These are phyloP conservation scores for Mycena indigotica DNA, from an alignment of 768 basidiomycete species.

Conservation along the genomic window DNA sequence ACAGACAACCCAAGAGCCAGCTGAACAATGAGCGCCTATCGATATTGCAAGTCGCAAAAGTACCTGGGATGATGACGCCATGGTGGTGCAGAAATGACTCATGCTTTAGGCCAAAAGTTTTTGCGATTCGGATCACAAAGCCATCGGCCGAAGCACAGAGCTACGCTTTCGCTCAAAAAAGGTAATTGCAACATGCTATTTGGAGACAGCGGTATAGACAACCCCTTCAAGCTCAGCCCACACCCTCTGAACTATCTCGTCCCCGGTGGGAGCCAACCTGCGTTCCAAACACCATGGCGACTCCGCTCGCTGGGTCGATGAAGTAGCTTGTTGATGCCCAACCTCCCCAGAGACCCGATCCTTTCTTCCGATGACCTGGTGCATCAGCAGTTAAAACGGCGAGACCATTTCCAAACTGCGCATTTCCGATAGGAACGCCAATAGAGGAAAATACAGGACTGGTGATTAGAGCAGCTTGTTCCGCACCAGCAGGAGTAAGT, in stretches of 20 bases:
- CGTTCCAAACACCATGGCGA: slow-evolving; percentile 12
- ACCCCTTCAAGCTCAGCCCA: slow-evolving; percentile 6
- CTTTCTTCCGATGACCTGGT: slow-evolving; percentile 1
- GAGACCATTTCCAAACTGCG: slow-evolving; percentile 7
- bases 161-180: not conserved
- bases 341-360: slow-evolving; percentile 16
- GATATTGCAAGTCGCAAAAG: not conserved
- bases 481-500: not conserved
- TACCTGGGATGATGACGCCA: not conserved
- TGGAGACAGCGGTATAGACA: not conserved
- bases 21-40: slow-evolving; percentile 3
- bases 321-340: slow-evolving; percentile 15
- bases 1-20: slow-evolving; percentile 41
- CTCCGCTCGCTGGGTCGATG: slow-evolving; percentile 8
- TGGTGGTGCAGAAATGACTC: not conserved
- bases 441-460: too few species aligned
- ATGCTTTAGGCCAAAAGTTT: not conserved
- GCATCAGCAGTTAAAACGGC: slow-evolving; percentile 5
- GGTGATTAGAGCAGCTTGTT: not conserved
- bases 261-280: slow-evolving; percentile 4
- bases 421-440: not conserved
- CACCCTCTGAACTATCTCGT: not conserved
- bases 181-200: not conserved
- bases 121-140: not conserved
- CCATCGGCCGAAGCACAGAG: not conserved